These are phyloP conservation scores for Alternaria gansuensis DNA, from an alignment of 2,329 filamentous ascomycete genomes.

Conservation along the genomic window DNA sequence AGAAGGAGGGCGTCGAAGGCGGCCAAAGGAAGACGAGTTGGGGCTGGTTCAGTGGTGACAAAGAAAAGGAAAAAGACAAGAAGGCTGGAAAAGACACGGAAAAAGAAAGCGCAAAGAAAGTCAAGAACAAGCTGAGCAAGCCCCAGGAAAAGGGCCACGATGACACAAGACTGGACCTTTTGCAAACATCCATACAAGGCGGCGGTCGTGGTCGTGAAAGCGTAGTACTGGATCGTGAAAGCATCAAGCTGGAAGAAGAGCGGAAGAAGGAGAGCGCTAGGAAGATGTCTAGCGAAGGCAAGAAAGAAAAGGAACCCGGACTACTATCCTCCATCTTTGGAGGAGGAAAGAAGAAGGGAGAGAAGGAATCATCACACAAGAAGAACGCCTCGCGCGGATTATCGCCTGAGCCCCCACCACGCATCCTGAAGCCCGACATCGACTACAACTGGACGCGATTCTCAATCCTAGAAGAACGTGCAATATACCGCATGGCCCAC, in stretches of 20 bases:
- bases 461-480: conserved; percentile 91
- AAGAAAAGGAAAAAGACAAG: conserved; percentile 74
- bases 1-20: conserved; percentile 72
- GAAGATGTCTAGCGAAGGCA: conserved; percentile 72
- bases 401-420: conserved; percentile 78
- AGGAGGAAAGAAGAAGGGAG: conserved; percentile 84
- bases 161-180: conserved; percentile 81
- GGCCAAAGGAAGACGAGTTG: conserved; percentile 78
- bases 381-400: conserved; percentile 75
- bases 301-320: conserved; percentile 87
- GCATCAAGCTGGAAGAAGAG: conserved; percentile 78
- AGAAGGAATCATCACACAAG: conserved; percentile 76
- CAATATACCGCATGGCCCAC: conserved; percentile 98
- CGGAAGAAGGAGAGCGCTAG: conserved; percentile 80
- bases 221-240: conserved; percentile 81
- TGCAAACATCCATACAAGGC: conserved; percentile 86
- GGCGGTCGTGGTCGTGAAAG: conserved; percentile 75
- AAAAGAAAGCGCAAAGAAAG: conserved; percentile 56
- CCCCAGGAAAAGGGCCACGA: conserved; percentile 67
- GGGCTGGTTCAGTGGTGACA: conserved; percentile 75
- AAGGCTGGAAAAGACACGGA: conserved; percentile 59
- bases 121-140: conserved; percentile 72
- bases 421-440: conserved; percentile 80
- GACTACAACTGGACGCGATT: conserved; percentile 98
- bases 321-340: conserved; percentile 96